A percentile compares a stretch with the other conserved stretches of the same genome.
These are phyloP conservation scores for Saccharomycopsis fermentans DNA, from an alignment of 805 yeast species.

Conservation along the genomic window DNA sequence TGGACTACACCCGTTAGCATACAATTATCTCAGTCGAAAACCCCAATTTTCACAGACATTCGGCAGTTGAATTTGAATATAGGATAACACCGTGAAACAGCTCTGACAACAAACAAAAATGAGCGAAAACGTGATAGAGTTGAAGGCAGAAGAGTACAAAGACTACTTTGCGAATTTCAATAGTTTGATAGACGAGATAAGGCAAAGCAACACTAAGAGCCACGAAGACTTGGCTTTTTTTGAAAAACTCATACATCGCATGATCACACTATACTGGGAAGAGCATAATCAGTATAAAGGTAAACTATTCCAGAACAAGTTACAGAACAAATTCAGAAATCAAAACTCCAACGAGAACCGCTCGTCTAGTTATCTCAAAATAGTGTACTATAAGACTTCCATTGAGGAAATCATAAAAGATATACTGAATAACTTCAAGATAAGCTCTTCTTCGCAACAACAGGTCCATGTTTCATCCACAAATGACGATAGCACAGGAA, in stretches of 20 bases:
- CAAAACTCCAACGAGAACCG: background rate
- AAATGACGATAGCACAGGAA: background rate
- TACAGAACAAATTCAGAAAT: slow-evolving; percentile 1
- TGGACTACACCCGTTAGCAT: no score
- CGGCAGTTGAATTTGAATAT: no score
- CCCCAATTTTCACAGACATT: no score
- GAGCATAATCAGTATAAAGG: slow-evolving; percentile 9
- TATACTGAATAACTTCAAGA: background rate
- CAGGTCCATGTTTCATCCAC: background rate
- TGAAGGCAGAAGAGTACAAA: background rate
- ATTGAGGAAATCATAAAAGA: slow-evolving; percentile 6
- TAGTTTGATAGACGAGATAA: background rate
- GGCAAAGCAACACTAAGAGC: background rate
- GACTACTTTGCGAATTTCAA: background rate
- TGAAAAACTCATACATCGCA: slow-evolving; percentile 10
- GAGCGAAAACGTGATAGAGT: background rate
- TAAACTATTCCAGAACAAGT: slow-evolving; percentile 2
- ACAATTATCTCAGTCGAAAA: no score
- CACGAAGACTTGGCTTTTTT: slow-evolving; percentile 13
- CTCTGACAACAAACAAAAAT: no score
- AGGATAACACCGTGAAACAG: no score
- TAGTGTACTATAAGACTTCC: slow-evolving; percentile 2
- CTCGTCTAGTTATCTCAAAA: slow-evolving; percentile 1
- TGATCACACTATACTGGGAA: slow-evolving; percentile 11
- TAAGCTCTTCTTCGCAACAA: background rate